Conservation (phyloP, 2,329 filamentous ascomycete genomes). For the Ascochyta fabae region DNA sequence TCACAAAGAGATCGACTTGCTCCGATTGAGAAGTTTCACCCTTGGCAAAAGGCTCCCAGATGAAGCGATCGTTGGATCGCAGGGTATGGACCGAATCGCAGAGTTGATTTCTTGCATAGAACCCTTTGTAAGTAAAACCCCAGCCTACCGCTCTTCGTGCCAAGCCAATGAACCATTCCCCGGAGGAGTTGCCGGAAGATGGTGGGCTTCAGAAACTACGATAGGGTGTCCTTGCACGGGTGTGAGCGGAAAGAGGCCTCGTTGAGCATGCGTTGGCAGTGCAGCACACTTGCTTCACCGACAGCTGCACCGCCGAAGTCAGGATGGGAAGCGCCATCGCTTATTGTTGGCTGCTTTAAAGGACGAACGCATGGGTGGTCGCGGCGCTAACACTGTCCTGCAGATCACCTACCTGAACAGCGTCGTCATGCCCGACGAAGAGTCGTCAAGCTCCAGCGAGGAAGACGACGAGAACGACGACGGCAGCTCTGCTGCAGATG, state of each 20-base stretch:
- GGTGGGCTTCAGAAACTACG: constrained; percentile 1
- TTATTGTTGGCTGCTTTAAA: constrained; percentile 16
- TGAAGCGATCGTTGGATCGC: constrained; percentile 65
- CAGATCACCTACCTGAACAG: constrained; percentile 60
- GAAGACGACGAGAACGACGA: constrained; percentile 33
- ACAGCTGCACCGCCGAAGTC: constrained; percentile 27
- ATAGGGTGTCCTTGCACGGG: constrained; percentile 28
- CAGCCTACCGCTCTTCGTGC: not conserved
- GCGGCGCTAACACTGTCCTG: constrained; percentile 31
- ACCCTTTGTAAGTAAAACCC: constrained; percentile 72
- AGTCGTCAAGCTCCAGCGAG: constrained; percentile 39
- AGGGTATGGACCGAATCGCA: constrained; percentile 70
- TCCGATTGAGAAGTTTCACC: constrained; percentile 82
- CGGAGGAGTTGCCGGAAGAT: constrained; percentile 7
- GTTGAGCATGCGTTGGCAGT: constrained; percentile 43
- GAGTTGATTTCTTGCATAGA: constrained; percentile 72
- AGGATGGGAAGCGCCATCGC: constrained; percentile 14
- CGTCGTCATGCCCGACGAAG: constrained; percentile 58
- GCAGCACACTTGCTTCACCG: constrained; percentile 36
- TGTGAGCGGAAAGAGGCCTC: constrained; percentile 21
- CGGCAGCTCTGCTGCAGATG: constrained; percentile 16
- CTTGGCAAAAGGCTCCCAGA: constrained; percentile 71
- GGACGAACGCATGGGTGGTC: constrained; percentile 19
- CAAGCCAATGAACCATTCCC: not conserved
- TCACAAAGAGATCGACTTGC: constrained; percentile 78